Percentiles rank a stretch among this genome's conserved stretches.
Evolutionary conservation across 345 rosid species (phyloP).

Genomic region (Murraya paniculata): DNA sequence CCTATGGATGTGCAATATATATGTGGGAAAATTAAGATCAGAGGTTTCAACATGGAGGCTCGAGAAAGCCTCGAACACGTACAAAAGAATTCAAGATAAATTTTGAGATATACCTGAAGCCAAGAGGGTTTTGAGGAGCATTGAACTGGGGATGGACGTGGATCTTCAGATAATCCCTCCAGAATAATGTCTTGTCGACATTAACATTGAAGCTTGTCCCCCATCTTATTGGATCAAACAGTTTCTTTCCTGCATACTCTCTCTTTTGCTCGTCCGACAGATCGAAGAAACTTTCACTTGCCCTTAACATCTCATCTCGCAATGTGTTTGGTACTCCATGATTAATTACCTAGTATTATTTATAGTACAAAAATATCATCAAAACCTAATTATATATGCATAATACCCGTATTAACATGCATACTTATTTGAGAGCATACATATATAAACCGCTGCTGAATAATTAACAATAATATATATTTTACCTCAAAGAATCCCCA

Average conservation of each 20-base stretch:
- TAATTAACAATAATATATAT: no score
- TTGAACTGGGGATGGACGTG: slow-evolving; percentile 40
- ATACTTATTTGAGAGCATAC: no score
- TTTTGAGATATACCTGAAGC: slow-evolving; percentile 26
- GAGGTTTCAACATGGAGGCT: background rate
- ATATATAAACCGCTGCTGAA: no score
- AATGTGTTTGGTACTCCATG: slow-evolving; percentile 30
- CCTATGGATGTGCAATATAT: no score
- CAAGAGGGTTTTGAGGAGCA: slow-evolving; percentile 31
- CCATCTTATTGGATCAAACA: slow-evolving; percentile 35
- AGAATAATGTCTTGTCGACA: slow-evolving; percentile 22
- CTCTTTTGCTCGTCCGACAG: slow-evolving; percentile 27
- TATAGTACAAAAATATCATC: no score
- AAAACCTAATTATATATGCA: no score
- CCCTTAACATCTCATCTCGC: slow-evolving; percentile 23
- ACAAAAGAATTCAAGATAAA: background rate
- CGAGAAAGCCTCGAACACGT: background rate
- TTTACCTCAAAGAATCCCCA: slow-evolving; percentile 63
- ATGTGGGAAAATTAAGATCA: no score
- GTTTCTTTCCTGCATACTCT: slow-evolving; percentile 27
- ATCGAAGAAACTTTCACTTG: slow-evolving; percentile 26
- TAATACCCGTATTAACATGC: no score
- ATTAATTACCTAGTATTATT: slow-evolving; percentile 25
- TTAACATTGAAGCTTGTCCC: slow-evolving; percentile 37
- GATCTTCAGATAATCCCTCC: slow-evolving; percentile 49